Base-by-base conservation (phyloP, 2,329 filamentous ascomycete genomes). In the Nemania sp. region DNA sequence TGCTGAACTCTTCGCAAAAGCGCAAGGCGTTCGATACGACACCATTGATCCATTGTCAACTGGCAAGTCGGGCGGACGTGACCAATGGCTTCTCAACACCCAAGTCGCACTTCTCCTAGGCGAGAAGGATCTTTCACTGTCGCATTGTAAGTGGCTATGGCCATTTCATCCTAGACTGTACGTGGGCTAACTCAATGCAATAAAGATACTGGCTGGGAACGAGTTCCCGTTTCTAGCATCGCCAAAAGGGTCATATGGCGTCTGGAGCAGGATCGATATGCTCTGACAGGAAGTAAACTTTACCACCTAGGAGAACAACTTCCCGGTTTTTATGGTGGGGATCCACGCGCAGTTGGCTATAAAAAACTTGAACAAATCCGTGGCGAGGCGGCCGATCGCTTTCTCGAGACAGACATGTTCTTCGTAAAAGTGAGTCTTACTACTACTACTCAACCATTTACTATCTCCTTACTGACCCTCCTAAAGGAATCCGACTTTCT, bases 21-120 rank as follows among this genome's bases (percentile, higher is more conserved):
- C 87, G 63, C 80, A 84, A 65, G 86, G 86, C 15, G 83, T 87
- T 49, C 83, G 87, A 20, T 88, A 85, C 68, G 86, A 89, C 71
- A 88, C 85, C 3, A 86, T 89, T 58, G 79, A 79, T 13, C 79
- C 80, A 3, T 78, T 79, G 32, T 76, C 80, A 13, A 83, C 81
- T 5, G 81, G 81, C 7, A 83, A 81, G 11, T 67, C 79, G 1
- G 81, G 81, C 48, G 86, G 85, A n/a, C 80, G 85, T 51, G 86
- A 88, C 66, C 85, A 86, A 66, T 89, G 87, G 86, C 74, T 89
- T 57, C 79, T 89, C 51, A 89, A 88, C 67, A 85, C 83, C 2
- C 83, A 88, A 58, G 85, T 83, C 51, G 86, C 87, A 9, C 75
- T 89, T 13, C 79, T 89, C 9, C 76, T 89, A 1, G 87, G 87